Percentiles rank a stretch among this genome's conserved stretches.
These are phyloP conservation scores for Plasmopara halstedii DNA, from an alignment of 352 stramenopile genomes.

Conservation along the genomic window DNA sequence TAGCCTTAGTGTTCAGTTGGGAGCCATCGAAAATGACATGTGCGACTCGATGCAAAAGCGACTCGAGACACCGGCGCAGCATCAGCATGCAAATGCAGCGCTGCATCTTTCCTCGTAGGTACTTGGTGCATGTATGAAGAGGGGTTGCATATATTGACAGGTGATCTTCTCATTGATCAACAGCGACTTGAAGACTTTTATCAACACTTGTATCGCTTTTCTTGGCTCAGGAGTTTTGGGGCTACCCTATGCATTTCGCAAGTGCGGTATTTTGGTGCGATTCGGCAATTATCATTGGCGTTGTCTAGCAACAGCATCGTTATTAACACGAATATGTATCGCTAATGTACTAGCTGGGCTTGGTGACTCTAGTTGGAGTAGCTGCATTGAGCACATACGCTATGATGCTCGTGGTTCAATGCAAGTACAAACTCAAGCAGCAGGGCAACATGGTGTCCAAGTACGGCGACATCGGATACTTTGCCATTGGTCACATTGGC, in stretches of 20 bases:
- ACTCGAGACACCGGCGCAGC: slow-evolving; percentile 10
- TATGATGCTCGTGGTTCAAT: slow-evolving; percentile 72
- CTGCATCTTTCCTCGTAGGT: slow-evolving; percentile 38
- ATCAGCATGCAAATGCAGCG: slow-evolving; percentile 17
- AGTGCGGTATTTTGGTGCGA: slow-evolving; percentile 70
- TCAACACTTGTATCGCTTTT: slow-evolving; percentile 88
- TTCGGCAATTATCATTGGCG: slow-evolving; percentile 2
- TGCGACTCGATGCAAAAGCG: slow-evolving; percentile 5
- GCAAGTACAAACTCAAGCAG: slow-evolving; percentile 69
- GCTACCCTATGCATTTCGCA: slow-evolving; percentile 85
- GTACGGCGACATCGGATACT: slow-evolving; percentile 85
- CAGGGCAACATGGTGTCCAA: slow-evolving; percentile 38
- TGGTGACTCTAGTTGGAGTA: slow-evolving; percentile 46
- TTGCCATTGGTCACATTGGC: slow-evolving; percentile 62
- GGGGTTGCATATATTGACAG: neutral
- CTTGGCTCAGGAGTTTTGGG: slow-evolving; percentile 87
- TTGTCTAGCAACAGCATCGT: neutral
- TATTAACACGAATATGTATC: neutral
- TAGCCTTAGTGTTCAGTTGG: slow-evolving; percentile 14
- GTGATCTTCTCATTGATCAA: slow-evolving; percentile 1
- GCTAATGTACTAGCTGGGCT: slow-evolving; percentile 30
- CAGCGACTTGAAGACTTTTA: slow-evolving; percentile 57
- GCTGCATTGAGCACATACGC: slow-evolving; percentile 53
- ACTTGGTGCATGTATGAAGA: neutral
- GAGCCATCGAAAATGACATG: neutral